Conservation (phyloP, 441 rosid species). For the Raphanus hybrid region DNA sequence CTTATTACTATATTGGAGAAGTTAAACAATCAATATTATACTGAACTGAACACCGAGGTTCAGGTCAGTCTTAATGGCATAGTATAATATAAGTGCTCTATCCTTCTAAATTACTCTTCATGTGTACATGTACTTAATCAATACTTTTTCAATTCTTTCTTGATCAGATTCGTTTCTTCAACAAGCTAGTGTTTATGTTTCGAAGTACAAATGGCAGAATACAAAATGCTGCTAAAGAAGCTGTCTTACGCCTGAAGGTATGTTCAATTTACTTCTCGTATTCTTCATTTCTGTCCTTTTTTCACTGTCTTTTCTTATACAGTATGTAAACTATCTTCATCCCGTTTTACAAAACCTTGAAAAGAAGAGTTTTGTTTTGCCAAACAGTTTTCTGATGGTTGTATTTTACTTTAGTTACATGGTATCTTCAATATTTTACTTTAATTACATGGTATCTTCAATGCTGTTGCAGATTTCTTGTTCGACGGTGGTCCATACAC, state of each 20-base stretch:
- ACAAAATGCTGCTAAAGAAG: slow-evolving; percentile 79
- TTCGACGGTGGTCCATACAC: slow-evolving; percentile 61
- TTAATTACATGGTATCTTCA: slow-evolving; percentile 27
- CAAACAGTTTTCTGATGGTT: slow-evolving; percentile 5
- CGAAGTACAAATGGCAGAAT: slow-evolving; percentile 62
- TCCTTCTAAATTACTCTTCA: neutral
- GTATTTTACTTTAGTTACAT: neutral
- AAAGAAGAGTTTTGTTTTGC: neutral
- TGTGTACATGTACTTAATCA: too few species aligned
- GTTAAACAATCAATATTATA: slow-evolving; percentile 60
- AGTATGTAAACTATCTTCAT: neutral
- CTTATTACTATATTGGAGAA: slow-evolving; percentile 71
- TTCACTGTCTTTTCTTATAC: neutral
- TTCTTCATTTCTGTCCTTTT: slow-evolving; percentile 23
- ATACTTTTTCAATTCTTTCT: slow-evolving; percentile 17
- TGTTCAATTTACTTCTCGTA: slow-evolving; percentile 33
- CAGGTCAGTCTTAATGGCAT: slow-evolving; percentile 63
- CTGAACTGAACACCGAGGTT: slow-evolving; percentile 55
- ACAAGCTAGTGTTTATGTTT: slow-evolving; percentile 66
- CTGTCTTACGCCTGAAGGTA: slow-evolving; percentile 81
- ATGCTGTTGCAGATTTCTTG: slow-evolving; percentile 66
- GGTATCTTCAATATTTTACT: neutral
- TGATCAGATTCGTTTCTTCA: slow-evolving; percentile 67
- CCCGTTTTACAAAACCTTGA: neutral
- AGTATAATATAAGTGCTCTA: slow-evolving; percentile 3